Percentiles rank a stretch among this genome's conserved stretches.
phyloP scores from a whole-genome alignment of 192 early-diverging fungal genomes.

The Coemansia asiatica region DNA sequence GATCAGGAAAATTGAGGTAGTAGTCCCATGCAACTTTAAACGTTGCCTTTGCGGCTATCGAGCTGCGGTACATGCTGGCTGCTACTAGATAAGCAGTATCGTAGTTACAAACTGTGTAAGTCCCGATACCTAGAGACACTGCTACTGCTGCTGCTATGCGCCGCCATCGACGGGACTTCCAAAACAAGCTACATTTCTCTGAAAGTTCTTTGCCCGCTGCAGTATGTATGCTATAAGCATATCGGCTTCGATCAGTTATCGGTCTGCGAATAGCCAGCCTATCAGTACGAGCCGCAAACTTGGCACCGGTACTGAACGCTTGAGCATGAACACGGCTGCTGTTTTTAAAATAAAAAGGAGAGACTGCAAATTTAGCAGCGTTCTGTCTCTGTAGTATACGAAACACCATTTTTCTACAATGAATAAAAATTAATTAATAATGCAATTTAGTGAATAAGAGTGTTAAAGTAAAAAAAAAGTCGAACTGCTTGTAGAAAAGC shows the following conservation, averaged over 20 bases:
- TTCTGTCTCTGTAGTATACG: neutral
- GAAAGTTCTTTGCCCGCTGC: neutral
- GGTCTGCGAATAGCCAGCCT: neutral
- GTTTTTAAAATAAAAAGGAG: neutral
- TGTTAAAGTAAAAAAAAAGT: too few species aligned
- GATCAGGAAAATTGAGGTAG: constrained; percentile 49
- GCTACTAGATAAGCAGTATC: constrained; percentile 48
- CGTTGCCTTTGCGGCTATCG: constrained; percentile 37
- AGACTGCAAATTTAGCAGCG: neutral
- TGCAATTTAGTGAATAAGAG: too few species aligned
- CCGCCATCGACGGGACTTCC: neutral
- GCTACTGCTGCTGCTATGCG: neutral
- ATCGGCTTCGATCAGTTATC: neutral
- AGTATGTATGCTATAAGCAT: neutral
- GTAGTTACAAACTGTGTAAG: constrained; percentile 36
- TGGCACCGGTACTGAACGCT: neutral
- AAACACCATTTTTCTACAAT: neutral
- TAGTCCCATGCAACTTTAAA: constrained; percentile 51
- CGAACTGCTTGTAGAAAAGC: too few species aligned
- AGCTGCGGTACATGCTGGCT: constrained; percentile 30
- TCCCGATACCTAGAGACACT: constrained; percentile 9
- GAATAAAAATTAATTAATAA: neutral
- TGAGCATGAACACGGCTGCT: neutral
- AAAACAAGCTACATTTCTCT: neutral
- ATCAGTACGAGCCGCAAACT: neutral